These are phyloP conservation scores for Durotheca rogersii DNA, from an alignment of 495 filamentous ascomycete species.

Conservation along the genomic window DNA sequence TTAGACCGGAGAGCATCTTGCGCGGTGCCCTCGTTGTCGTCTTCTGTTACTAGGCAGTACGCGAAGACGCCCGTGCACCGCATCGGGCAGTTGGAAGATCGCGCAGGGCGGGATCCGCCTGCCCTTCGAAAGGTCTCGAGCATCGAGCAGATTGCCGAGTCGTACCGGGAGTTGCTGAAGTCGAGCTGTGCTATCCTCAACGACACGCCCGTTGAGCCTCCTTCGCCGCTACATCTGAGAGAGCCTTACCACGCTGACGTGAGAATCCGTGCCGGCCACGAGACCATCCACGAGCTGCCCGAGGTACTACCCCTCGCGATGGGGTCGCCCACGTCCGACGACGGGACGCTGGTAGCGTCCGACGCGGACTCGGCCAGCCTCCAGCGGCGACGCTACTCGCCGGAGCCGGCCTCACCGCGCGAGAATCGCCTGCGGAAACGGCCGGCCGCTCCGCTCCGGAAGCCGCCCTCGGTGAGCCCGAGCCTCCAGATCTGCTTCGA, in stretches of 20 bases:
- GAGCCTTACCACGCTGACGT: background rate
- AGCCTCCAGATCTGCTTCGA: constrained; percentile 46
- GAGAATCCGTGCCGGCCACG: constrained; percentile 11
- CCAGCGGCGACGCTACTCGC: constrained; percentile 41
- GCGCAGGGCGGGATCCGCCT: constrained; percentile 27
- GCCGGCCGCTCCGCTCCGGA: constrained; percentile 12
- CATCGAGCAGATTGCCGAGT: constrained; percentile 48
- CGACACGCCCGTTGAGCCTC: constrained; percentile 26
- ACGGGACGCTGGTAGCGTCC: constrained; percentile 46
- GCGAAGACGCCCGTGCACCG: constrained; percentile 49
- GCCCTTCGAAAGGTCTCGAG: constrained; percentile 34
- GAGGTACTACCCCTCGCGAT: constrained; percentile 7
- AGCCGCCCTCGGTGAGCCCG: constrained; percentile 30
- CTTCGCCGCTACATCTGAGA: constrained; percentile 19
- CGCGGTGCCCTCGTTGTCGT: constrained; percentile 19
- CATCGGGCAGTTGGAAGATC: constrained; percentile 43
- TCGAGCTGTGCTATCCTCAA: constrained; percentile 31
- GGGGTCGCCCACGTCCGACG: constrained; percentile 42
- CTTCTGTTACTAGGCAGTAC: constrained; percentile 35
- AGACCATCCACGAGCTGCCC: constrained; percentile 13
- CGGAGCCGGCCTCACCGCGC: constrained; percentile 25
- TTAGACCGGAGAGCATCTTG: constrained; percentile 22
- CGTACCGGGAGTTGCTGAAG: constrained; percentile 45
- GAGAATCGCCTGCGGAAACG: constrained; percentile 1
- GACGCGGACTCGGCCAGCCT: constrained; percentile 45